These are phyloP conservation scores for Metschnikowia arizonensis DNA, from an alignment of 805 yeast species.

Conservation along the genomic window DNA sequence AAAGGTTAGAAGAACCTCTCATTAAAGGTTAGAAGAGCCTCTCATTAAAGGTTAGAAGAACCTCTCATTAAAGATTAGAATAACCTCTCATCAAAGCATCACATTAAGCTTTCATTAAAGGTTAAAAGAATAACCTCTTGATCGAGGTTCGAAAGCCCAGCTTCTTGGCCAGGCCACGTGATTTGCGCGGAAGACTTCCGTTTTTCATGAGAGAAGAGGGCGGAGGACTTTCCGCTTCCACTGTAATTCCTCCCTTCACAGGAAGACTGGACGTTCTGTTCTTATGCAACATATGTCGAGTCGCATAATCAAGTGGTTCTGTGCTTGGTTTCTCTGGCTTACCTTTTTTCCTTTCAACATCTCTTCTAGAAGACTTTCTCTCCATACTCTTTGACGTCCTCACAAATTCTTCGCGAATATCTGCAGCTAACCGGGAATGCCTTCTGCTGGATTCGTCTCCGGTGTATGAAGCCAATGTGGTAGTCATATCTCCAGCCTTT, in stretches of 20 bases:
- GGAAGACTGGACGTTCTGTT: constrained; percentile 1
- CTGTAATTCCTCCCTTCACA: background rate
- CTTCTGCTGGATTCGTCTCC: constrained; percentile 5
- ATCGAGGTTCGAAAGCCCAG: constrained; percentile 2
- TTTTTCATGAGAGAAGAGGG: background rate
- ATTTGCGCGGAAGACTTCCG: background rate
- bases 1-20: no score
- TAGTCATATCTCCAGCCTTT: constrained; percentile 16
- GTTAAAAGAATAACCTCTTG: background rate
- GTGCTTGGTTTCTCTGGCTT: background rate
- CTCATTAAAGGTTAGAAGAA: no score
- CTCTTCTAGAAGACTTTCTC: background rate
- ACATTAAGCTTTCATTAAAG: no score
- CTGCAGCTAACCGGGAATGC: background rate
- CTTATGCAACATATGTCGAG: background rate
- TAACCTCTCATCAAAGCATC: no score
- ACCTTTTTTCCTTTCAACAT: background rate
- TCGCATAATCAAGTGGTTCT: background rate
- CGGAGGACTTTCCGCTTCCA: background rate
- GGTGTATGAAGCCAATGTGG: constrained; percentile 10
- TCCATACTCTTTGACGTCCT: background rate
- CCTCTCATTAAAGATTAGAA: no score
- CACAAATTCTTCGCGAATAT: background rate
- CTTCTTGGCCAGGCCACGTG: background rate
- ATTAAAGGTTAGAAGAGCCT: no score